Evolutionary conservation across 768 basidiomycete genomes (phyloP), one percentile per base, ranked within the genome.

Genomic region (Suillus hirtellus): DNA sequence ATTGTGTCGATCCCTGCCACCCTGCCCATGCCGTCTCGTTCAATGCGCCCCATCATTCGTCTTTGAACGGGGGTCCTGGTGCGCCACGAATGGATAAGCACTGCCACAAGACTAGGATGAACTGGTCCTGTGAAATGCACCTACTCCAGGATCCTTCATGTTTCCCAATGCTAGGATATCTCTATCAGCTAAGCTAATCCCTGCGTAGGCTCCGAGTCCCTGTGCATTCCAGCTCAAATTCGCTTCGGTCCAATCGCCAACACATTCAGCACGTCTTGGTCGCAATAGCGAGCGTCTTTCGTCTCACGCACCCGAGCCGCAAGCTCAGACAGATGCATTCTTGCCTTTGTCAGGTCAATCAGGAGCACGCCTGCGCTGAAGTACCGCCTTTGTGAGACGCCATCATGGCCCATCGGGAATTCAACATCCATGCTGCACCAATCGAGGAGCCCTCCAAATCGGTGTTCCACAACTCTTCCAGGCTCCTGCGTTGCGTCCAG

Each of bases 91-190:
- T 1, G 81, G 80, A 68, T 84, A 64, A 86, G 68, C 14, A 85
- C 79, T 5, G 76, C 73, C 8, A 72, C 77, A 64, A 85, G 52
- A 5, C 69, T 65, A 0, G 85, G 84, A 69, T 85, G 75, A 40
- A 84, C 75, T 1, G 85, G 81, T 2, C 86, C 85, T 3, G 85
- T 85, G 72, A 87, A 87, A 67, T 86, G 86, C 14, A 86, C 81
- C 63, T n/a, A 87, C 79, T 11, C 65, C 66, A 0, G 83, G 80
- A 44, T 81, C 71, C 24, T 70, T 63, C 78, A 82, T 78, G 37
- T 72, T 73, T 8, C 67, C 66, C 43, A 82, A 65, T 38, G 70
- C 64, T 21, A 81, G 62, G 9, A 34, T 54, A 2, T 75, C 70
- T 59, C 83, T 73, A 31, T 83, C 80, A 6, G 63, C 56, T 12